phyloP scores from a whole-genome alignment of 805 yeast genomes.

The Aciculoconidium aculeatum region DNA sequence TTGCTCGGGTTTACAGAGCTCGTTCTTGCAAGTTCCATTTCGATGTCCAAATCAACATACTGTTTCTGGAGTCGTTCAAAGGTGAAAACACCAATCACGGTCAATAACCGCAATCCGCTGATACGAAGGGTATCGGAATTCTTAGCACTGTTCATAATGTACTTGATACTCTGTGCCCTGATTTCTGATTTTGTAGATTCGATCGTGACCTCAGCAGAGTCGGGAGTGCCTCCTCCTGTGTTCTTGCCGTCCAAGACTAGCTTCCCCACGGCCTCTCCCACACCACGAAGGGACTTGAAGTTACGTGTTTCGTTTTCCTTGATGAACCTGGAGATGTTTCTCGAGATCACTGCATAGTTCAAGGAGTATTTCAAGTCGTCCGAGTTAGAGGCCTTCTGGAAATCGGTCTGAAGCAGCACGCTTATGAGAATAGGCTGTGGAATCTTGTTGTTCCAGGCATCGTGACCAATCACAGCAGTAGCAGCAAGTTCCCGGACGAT shows the following conservation, averaged over 20 bases:
- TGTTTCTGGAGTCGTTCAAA: slow-evolving; percentile 84
- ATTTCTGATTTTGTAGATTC: slow-evolving; percentile 52
- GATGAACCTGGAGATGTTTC: slow-evolving; percentile 53
- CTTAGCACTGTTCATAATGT: slow-evolving; percentile 27
- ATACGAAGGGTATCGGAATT: slow-evolving; percentile 31
- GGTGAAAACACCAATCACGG: slow-evolving; percentile 90
- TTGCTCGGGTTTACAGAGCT: slow-evolving; percentile 12
- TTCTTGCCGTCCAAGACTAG: slow-evolving; percentile 39
- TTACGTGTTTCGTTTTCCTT: slow-evolving; percentile 33
- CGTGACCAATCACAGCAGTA: slow-evolving; percentile 62
- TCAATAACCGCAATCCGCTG: slow-evolving; percentile 50
- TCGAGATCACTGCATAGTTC: slow-evolving; percentile 81
- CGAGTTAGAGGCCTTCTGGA: slow-evolving; percentile 64
- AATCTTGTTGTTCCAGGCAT: slow-evolving; percentile 65
- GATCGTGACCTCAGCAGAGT: slow-evolving; percentile 28
- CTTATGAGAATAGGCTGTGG: slow-evolving; percentile 64
- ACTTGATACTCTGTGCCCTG: slow-evolving; percentile 46
- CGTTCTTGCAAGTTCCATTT: slow-evolving; percentile 16
- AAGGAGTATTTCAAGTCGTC: slow-evolving; percentile 81
- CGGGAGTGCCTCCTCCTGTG: slow-evolving; percentile 38
- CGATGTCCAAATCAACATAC: slow-evolving; percentile 59
- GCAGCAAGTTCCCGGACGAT: slow-evolving; percentile 54
- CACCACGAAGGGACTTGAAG: slow-evolving; percentile 36
- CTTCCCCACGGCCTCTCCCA: slow-evolving; percentile 44
- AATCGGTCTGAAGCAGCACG: slow-evolving; percentile 57